Evolutionary conservation across 192 early-diverging fungal genomes (phyloP).

Genomic region (Coemansia sp.): DNA sequence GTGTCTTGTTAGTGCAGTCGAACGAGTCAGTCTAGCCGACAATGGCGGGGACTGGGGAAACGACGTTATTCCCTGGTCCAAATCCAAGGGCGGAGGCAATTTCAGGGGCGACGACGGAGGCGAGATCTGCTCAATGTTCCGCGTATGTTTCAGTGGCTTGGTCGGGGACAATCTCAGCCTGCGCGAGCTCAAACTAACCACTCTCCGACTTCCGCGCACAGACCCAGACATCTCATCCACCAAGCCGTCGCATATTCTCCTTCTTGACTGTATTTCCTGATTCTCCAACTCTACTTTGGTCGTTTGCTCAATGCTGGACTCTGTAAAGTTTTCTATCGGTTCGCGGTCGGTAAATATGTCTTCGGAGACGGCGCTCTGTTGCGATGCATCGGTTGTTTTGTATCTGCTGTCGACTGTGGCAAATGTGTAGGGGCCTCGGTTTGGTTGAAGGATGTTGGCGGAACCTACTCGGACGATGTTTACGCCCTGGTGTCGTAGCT

Average conservation of each 20-base stretch:
- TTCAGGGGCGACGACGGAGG: constrained; percentile 6
- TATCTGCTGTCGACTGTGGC: neutral
- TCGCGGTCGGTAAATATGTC: neutral
- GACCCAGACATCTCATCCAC: too few species aligned
- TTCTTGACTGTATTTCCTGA: too few species aligned
- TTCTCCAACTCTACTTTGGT: too few species aligned
- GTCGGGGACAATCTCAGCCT: neutral
- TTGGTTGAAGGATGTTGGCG: constrained; percentile 24
- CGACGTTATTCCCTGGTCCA: constrained; percentile 19
- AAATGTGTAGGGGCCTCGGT: constrained; percentile 29
- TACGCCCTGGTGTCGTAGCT: constrained; percentile 30
- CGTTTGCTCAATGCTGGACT: neutral
- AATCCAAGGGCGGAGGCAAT: constrained; percentile 20
- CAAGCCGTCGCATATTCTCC: too few species aligned
- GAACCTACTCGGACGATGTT: constrained; percentile 42
- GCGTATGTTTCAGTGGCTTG: too few species aligned
- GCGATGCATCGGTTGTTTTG: neutral
- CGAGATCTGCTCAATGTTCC: neutral
- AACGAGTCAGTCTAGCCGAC: too few species aligned
- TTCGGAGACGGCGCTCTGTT: neutral
- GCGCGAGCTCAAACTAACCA: neutral
- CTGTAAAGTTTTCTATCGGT: neutral
- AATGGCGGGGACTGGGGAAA: constrained; percentile 7
- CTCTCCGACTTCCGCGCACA: neutral
- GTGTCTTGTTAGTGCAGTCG: neutral